Evolutionary conservation across 2,329 filamentous ascomycete genomes (phyloP).

Genomic region (Lachnellula arida): DNA sequence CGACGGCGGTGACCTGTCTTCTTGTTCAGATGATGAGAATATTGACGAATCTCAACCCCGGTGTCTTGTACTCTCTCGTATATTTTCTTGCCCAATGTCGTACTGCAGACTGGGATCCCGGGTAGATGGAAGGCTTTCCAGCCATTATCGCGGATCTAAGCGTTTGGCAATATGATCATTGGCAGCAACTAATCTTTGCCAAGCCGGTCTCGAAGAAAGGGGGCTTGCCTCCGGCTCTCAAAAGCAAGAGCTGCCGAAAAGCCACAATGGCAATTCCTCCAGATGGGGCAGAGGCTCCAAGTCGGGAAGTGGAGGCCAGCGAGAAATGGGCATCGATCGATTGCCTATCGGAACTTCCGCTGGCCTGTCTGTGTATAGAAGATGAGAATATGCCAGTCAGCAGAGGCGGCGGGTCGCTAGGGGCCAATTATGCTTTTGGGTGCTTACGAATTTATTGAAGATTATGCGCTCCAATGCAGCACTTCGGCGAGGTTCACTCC

Average conservation of each 20-base stretch:
- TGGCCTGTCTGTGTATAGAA: conserved; percentile 2
- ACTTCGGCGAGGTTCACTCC: not conserved
- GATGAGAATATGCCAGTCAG: conserved; percentile 4
- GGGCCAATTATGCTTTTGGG: not conserved
- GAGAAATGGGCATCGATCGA: not conserved
- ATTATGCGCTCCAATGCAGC: conserved; percentile 1
- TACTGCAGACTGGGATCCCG: conserved; percentile 11
- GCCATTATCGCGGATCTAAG: not conserved
- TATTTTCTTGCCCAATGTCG: conserved; percentile 17
- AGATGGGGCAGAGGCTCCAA: not conserved
- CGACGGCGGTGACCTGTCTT: conserved; percentile 7
- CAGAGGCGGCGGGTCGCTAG: not conserved
- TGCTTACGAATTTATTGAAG: not conserved
- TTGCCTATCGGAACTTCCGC: conserved; percentile 2
- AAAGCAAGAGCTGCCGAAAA: not conserved
- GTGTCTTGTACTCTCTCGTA: conserved; percentile 5
- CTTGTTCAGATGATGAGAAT: conserved; percentile 1
- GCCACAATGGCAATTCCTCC: not conserved
- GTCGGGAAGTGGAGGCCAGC: not conserved
- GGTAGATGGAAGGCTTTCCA: conserved; percentile 4
- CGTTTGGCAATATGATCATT: not conserved
- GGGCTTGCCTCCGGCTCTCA: not conserved
- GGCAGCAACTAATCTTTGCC: not conserved
- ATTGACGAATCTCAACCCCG: not conserved
- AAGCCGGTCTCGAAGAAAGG: not conserved